These are phyloP conservation scores for Dictyostelium purpureum DNA, from an alignment of 78 protist species.

Conservation along the genomic window DNA sequence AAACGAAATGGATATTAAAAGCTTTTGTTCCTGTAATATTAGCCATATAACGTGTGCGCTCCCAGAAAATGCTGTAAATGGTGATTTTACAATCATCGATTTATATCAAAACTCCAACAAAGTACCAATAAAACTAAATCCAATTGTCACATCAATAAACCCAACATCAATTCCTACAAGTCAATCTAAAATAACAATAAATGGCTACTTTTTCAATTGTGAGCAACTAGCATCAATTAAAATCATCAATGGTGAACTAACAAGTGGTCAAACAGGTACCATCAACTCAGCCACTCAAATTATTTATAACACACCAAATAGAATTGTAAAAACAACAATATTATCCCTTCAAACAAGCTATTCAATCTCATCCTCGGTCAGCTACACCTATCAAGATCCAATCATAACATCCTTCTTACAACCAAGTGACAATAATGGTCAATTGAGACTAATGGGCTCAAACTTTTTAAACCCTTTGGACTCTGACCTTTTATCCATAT, in stretches of 20 bases:
- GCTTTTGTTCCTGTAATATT: not conserved
- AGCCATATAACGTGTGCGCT: not conserved
- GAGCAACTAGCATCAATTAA: not conserved
- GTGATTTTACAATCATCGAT: not conserved
- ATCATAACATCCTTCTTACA: not conserved
- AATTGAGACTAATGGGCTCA: not conserved
- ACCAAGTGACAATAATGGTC: not conserved
- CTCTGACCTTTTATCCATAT: no score
- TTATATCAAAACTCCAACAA: not conserved
- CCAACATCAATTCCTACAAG: not conserved
- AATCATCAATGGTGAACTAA: not conserved
- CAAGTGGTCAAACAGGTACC: not conserved
- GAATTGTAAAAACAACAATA: not conserved
- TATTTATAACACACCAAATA: not conserved
- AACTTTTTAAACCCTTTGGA: not conserved
- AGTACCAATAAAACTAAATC: not conserved
- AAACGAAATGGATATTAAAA: not conserved
- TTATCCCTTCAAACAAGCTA: not conserved
- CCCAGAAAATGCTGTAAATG: not conserved
- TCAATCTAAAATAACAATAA: not conserved
- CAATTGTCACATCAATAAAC: not conserved
- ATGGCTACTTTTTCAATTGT: not conserved
- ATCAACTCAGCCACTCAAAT: not conserved
- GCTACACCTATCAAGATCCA: not conserved
- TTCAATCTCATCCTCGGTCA: not conserved